phyloP scores from a whole-genome alignment of 176 grass and related monocot species.

The Paspalum notatum region DNA sequence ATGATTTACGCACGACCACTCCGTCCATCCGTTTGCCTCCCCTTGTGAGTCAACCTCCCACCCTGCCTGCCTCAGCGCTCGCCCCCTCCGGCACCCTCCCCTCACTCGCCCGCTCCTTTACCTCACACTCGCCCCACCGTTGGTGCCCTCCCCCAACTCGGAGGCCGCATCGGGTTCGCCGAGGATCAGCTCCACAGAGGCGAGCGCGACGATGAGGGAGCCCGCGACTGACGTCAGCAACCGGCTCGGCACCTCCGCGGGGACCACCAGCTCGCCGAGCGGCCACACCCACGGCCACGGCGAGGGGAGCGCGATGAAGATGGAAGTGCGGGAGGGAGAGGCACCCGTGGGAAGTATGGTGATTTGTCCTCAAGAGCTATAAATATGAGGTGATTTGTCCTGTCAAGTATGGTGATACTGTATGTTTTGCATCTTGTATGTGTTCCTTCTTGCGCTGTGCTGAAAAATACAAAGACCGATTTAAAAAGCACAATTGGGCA shows the following conservation, averaged over 20 bases:
- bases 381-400: no score
- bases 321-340: not conserved
- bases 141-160: no score
- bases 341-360: no score
- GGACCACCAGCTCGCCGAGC: constrained; percentile 26
- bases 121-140: no score
- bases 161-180: constrained; percentile 60
- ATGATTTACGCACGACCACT: no score
- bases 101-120: no score
- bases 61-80: no score
- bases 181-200: constrained; percentile 70
- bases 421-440: not conserved
- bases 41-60: no score
- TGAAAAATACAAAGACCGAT: not conserved
- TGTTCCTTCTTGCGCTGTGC: not conserved
- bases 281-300: not conserved
- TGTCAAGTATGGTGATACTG: not conserved
- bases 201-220: constrained; percentile 59
- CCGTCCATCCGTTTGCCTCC: no score
- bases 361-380: no score
- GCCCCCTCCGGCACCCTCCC: no score
- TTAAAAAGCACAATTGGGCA: not conserved
- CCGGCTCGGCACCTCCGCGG: constrained; percentile 30
- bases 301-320: not conserved
- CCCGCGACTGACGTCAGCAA: constrained; percentile 64